Conservation (phyloP, 768 basidiomycete genomes). For the Gyrodon lividus region DNA sequence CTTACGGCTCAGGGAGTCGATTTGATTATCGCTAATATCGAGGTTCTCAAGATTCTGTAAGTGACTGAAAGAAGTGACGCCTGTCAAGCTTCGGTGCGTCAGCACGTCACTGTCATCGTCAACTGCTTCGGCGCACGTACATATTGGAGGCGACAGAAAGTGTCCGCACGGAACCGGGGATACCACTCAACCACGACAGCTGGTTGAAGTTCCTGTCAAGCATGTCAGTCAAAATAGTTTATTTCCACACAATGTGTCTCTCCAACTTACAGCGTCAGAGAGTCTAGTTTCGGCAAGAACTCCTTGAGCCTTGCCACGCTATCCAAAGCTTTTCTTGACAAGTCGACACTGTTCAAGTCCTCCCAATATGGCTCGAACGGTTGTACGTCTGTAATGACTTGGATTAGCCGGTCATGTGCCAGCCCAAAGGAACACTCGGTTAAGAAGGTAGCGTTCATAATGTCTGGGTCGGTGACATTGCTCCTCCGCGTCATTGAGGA, state of each 20-base stretch:
- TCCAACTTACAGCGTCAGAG: conserved; percentile 67
- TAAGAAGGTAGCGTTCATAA: conserved; percentile 65
- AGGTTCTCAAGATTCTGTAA: conserved; percentile 82
- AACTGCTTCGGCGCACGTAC: conserved; percentile 37
- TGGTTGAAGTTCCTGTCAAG: conserved; percentile 64
- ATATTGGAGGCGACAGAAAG: conserved; percentile 75
- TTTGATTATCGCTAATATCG: conserved; percentile 87
- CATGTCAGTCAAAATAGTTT: conserved; percentile 15
- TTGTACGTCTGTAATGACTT: conserved; percentile 91
- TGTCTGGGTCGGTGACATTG: conserved; percentile 33
- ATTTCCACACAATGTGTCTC: conserved; percentile 4
- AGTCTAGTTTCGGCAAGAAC: conserved; percentile 80
- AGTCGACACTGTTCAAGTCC: conserved; percentile 66
- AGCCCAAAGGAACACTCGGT: conserved; percentile 97
- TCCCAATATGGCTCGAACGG: conserved; percentile 98
- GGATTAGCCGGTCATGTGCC: conserved; percentile 86
- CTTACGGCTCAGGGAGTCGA: conserved; percentile 86
- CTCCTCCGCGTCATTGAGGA: conserved; percentile 47
- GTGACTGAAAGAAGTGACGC: conserved; percentile 86
- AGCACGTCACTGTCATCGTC: conserved; percentile 12
- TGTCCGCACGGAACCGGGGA: conserved; percentile 69
- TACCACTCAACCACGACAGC: conserved; percentile 76
- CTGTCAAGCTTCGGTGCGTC: conserved; percentile 62
- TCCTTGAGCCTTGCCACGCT: conserved; percentile 78
- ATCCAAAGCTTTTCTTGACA: conserved; percentile 59